These are phyloP conservation scores for Inosperma sp. DNA, from an alignment of 768 basidiomycete species.

Conservation along the genomic window DNA sequence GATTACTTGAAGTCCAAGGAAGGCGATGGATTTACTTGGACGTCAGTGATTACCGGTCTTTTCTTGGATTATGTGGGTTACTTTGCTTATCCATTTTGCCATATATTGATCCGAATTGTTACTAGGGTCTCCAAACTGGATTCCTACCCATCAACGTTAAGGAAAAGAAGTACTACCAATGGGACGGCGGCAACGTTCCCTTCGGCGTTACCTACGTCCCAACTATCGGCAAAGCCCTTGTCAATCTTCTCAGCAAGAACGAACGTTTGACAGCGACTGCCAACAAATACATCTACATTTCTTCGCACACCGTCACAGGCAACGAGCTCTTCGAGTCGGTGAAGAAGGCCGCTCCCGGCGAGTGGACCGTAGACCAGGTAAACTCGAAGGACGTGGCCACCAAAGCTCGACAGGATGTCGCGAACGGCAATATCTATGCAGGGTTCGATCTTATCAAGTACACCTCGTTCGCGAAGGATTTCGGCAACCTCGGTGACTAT, in stretches of 20 bases:
- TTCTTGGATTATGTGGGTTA: constrained; percentile 8
- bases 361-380: constrained; percentile 1
- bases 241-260: neutral
- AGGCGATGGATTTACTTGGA: constrained; percentile 7
- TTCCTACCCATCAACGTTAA: neutral
- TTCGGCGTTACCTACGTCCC: constrained; percentile 5
- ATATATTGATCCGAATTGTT: neutral
- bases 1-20: constrained; percentile 1
- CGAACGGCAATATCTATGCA: neutral
- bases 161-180: constrained; percentile 1
- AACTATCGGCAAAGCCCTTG: constrained; percentile 1
- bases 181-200: constrained; percentile 2
- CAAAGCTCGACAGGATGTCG: neutral
- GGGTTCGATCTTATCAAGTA: constrained; percentile 4
- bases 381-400: neutral
- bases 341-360: constrained; percentile 2
- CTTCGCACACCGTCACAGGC: constrained; percentile 4
- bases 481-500: neutral
- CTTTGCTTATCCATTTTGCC: neutral
- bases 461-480: neutral
- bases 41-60: constrained; percentile 1
- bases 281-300: constrained; percentile 5
- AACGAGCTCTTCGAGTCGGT: neutral
- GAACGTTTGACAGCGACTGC: neutral
- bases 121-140: neutral